A percentile compares a stretch with the other conserved stretches of the same genome.
Evolutionary conservation across 306 rosid genomes (phyloP).

Genomic region (Hylodesmum podocarpum): DNA sequence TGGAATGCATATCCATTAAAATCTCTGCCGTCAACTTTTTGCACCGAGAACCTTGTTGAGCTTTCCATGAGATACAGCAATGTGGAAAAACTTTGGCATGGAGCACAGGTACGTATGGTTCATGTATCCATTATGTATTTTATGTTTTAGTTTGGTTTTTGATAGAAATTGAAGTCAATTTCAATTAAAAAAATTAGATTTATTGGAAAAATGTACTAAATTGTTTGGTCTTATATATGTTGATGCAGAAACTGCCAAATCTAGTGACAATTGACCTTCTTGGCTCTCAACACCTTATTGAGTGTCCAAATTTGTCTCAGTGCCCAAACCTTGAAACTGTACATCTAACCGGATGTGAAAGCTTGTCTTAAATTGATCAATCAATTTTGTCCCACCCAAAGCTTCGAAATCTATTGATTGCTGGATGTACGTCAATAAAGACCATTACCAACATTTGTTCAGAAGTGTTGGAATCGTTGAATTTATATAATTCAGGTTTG

Average conservation of each 20-base stretch:
- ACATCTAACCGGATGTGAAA: accelerated
- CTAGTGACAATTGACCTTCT: neutral
- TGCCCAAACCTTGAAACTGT: neutral
- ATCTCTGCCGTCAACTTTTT: no score
- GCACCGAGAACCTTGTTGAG: no score
- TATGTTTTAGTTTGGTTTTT: no score
- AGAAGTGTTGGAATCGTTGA: accelerated
- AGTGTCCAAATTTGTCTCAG: no score
- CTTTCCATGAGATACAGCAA: no score
- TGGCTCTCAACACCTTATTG: neutral
- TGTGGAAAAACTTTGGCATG: no score
- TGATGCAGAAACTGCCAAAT: neutral
- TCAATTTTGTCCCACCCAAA: neutral
- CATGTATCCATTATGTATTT: no score
- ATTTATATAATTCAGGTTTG: accelerated
- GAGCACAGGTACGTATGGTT: no score
- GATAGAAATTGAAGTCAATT: no score
- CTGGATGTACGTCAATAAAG: neutral
- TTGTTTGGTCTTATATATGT: neutral
- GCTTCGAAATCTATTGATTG: neutral
- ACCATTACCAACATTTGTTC: slow-evolving; percentile 6
- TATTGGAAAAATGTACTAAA: no score
- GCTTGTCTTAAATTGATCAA: neutral
- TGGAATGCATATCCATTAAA: no score
- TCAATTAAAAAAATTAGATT: no score